Percentiles rank a stretch among this genome's conserved stretches.
Conservation (phyloP, 805 yeast genomes). For the Teunomyces kruisii region DNA sequence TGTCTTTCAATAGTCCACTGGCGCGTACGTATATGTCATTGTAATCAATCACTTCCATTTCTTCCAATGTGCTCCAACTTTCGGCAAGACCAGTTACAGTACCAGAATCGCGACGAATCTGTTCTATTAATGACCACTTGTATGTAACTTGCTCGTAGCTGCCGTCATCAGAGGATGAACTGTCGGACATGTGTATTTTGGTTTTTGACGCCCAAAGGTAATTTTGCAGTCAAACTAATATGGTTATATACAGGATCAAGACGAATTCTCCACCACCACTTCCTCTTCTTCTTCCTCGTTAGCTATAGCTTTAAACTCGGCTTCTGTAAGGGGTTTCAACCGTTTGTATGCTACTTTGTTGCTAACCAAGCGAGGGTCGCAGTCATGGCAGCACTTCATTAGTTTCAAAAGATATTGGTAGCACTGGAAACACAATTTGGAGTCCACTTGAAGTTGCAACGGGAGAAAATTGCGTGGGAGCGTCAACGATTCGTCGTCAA, state of each 20-base stretch:
- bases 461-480: slow-evolving; percentile 22
- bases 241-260: background rate
- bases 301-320: slow-evolving; percentile 15
- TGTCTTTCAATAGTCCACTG: slow-evolving; percentile 1
- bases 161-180: background rate
- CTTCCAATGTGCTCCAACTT: slow-evolving; percentile 2
- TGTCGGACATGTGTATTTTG: background rate
- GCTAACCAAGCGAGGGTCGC: slow-evolving; percentile 23
- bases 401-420: slow-evolving; percentile 25
- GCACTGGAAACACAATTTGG: slow-evolving; percentile 21
- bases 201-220: background rate
- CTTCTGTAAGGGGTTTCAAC: slow-evolving; percentile 14
- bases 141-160: slow-evolving; percentile 1
- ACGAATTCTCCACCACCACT: no score
- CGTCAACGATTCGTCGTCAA: slow-evolving; percentile 10
- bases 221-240: background rate
- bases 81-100: background rate
- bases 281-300: slow-evolving; percentile 6
- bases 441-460: slow-evolving; percentile 13
- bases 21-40: slow-evolving; percentile 7
- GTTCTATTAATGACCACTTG: background rate
- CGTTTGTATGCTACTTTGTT: slow-evolving; percentile 22
- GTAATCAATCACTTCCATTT: background rate
- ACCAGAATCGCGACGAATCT: slow-evolving; percentile 1
- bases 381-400: slow-evolving; percentile 18